These are phyloP conservation scores for Piromyces finnis DNA, from an alignment of 192 early-diverging fungal genomes.

Conservation along the genomic window DNA sequence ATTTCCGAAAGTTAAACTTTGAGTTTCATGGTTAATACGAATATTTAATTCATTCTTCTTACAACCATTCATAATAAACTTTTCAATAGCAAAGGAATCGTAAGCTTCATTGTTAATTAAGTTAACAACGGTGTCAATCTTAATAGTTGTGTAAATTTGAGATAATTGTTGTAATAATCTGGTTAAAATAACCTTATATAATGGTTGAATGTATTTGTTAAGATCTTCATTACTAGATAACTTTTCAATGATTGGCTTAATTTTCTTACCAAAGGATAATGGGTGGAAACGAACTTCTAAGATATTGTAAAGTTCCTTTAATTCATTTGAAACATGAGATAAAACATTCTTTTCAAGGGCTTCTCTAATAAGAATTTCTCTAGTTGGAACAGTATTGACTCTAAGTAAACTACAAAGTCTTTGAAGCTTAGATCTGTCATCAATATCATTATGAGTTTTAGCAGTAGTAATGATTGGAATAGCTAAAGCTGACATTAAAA, in stretches of 20 bases:
- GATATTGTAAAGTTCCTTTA: constrained; percentile 82
- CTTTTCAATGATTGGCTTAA: constrained; percentile 52
- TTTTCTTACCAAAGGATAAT: constrained; percentile 91
- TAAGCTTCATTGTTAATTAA: constrained; percentile 71
- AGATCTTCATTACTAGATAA: constrained; percentile 61
- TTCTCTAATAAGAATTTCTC: constrained; percentile 77
- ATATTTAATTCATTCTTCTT: constrained; percentile 90
- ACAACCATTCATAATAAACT: constrained; percentile 96
- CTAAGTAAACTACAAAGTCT: constrained; percentile 77
- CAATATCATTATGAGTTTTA: constrained; percentile 47
- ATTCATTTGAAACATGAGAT: constrained; percentile 65
- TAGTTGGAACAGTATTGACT: constrained; percentile 62
- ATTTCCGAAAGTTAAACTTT: constrained; percentile 79
- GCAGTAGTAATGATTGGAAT: constrained; percentile 88
- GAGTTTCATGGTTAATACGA: constrained; percentile 81
- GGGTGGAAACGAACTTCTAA: constrained; percentile 99
- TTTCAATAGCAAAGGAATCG: constrained; percentile 76
- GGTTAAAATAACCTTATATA: constrained; percentile 93
- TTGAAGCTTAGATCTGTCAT: constrained; percentile 43
- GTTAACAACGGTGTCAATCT: constrained; percentile 80
- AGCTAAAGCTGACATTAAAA: constrained; percentile 82
- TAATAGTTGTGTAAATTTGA: constrained; percentile 93
- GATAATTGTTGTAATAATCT: constrained; percentile 92
- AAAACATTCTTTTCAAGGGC: constrained; percentile 76
- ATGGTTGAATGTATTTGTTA: constrained; percentile 74